phyloP scores from a whole-genome alignment of 495 filamentous ascomycete genomes.

The Tirmania nivea region DNA sequence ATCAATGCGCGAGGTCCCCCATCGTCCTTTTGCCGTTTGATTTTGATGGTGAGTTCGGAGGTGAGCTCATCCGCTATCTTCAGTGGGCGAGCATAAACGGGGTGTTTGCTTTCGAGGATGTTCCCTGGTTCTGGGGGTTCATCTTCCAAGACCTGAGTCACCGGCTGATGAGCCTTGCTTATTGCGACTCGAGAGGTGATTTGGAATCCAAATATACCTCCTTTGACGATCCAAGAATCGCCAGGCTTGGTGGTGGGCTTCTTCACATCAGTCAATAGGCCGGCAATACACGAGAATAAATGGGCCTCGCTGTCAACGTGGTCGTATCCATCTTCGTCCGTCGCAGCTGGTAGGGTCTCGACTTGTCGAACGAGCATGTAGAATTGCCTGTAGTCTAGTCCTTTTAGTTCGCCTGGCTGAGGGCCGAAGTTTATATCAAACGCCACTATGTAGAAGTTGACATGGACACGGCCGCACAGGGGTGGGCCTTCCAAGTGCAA shows the following conservation, averaged over 20 bases:
- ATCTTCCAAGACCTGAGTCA: not conserved
- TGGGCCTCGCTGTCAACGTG: conserved; percentile 1
- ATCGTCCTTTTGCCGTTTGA: not conserved
- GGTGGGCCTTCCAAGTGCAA: conserved; percentile 24
- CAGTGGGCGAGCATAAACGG: not conserved
- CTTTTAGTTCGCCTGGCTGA: not conserved
- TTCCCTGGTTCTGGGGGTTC: not conserved
- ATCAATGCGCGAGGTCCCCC: not conserved
- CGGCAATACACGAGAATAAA: conserved; percentile 4
- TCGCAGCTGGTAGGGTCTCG: not conserved
- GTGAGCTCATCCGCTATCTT: not conserved
- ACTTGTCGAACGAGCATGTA: conserved; percentile 7
- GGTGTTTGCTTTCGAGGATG: not conserved
- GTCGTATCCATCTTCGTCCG: not conserved
- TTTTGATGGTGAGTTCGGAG: not conserved
- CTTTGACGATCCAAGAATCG: conserved; percentile 2
- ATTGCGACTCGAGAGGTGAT: not conserved
- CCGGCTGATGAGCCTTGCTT: not conserved
- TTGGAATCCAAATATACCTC: not conserved
- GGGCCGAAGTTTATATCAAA: conserved; percentile 29
- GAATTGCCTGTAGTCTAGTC: conserved; percentile 3
- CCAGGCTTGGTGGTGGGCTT: not conserved
- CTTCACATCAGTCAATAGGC: not conserved
- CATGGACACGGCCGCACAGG: conserved; percentile 21
- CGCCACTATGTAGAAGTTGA: conserved; percentile 26